Conservation (phyloP, 2,329 filamentous ascomycete species). For the Zalaria obscura region DNA sequence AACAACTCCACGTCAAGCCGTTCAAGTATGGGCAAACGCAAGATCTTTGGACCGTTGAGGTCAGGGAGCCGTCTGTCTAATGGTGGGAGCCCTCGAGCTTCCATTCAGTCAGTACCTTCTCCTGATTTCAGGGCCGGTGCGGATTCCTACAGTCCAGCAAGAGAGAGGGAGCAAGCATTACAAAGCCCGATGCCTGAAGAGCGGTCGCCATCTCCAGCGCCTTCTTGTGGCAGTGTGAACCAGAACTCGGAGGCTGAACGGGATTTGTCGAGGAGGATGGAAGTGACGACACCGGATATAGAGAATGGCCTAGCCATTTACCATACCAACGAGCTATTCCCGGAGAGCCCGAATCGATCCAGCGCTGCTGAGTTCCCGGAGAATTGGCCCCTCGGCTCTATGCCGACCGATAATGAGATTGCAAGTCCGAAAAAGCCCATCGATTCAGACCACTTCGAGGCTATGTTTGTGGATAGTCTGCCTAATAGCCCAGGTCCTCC, state of each 20-base stretch:
- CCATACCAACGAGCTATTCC: too few species aligned
- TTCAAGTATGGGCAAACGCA: constrained; percentile 1
- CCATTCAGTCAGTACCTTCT: neutral
- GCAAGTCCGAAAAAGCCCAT: constrained; percentile 10
- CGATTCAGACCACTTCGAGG: constrained; percentile 16
- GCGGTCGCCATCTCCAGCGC: too few species aligned
- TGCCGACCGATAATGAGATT: constrained; percentile 4
- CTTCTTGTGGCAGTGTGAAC: too few species aligned
- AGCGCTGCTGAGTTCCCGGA: constrained; percentile 2
- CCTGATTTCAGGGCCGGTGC: too few species aligned
- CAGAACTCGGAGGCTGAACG: too few species aligned
- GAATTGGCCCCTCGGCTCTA: constrained; percentile 5
- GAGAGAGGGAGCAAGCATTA: too few species aligned
- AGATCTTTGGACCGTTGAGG: neutral
- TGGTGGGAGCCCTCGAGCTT: neutral
- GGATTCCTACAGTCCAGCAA: too few species aligned
- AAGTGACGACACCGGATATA: too few species aligned
- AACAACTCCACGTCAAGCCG: constrained; percentile 2
- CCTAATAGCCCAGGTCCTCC: constrained; percentile 7
- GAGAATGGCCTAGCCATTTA: too few species aligned
- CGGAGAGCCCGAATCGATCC: too few species aligned
- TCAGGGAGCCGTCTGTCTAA: neutral
- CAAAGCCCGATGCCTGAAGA: too few species aligned
- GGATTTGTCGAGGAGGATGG: too few species aligned
- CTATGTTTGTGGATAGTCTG: constrained; percentile 17